These are phyloP conservation scores for Paecilomyces fulvus DNA, from an alignment of 2,329 filamentous ascomycete genomes.

Conservation along the genomic window DNA sequence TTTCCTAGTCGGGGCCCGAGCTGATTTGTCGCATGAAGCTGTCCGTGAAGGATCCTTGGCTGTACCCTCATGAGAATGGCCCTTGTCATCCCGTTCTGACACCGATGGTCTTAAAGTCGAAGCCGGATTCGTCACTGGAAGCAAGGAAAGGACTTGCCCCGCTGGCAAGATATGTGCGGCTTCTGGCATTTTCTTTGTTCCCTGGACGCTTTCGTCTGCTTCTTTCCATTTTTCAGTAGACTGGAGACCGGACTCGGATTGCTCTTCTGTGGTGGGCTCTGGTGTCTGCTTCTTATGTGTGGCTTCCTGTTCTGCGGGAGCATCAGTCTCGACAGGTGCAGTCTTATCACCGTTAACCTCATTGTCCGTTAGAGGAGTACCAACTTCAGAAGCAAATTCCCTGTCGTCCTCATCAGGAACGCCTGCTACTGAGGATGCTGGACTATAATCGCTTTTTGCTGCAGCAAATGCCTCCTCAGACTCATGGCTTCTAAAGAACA, in stretches of 20 bases:
- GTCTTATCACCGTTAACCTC: background rate
- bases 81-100: background rate
- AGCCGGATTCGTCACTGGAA: background rate
- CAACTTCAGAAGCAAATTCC: constrained; percentile 8
- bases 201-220: background rate
- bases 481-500: constrained; percentile 15
- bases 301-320: background rate
- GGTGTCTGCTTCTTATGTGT: background rate
- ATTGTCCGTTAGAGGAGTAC: background rate
- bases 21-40: constrained; percentile 2
- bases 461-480: constrained; percentile 31
- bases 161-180: background rate
- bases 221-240: background rate
- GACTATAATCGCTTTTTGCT: constrained; percentile 6
- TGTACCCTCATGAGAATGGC: background rate
- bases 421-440: constrained; percentile 17
- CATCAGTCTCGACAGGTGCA: background rate
- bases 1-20: constrained; percentile 10
- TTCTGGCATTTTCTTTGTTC: constrained; percentile 1
- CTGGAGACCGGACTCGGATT: background rate
- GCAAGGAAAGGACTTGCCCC: background rate
- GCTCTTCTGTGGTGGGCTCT: background rate
- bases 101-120: background rate
- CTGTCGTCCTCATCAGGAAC: constrained; percentile 15
- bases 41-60: background rate